phyloP scores from a whole-genome alignment of 1,284 basidiomycete genomes.

The Kalmanozyma brasiliensis region DNA sequence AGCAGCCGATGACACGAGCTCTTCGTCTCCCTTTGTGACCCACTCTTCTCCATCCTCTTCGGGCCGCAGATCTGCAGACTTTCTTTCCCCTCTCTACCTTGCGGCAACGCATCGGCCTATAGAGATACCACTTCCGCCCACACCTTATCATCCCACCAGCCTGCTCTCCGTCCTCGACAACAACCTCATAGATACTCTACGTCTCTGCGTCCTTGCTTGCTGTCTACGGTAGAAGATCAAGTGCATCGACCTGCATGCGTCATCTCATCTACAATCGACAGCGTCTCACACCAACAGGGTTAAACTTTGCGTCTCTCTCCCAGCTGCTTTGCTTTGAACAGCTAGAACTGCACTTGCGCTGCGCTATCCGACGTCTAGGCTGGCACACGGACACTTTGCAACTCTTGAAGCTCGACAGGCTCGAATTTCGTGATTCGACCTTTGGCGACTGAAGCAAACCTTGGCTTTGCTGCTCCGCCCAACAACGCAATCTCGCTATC shows the following conservation, averaged over 20 bases:
- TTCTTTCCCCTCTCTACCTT: neutral
- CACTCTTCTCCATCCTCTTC: neutral
- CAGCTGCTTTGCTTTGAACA: neutral
- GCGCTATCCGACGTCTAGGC: conserved; percentile 9
- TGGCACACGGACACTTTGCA: neutral
- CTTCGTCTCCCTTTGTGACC: neutral
- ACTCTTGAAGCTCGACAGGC: conserved; percentile 1
- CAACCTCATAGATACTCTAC: neutral
- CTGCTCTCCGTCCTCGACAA: neutral
- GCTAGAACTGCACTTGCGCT: neutral
- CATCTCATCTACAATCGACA: neutral
- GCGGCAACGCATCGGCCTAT: no score
- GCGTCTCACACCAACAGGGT: neutral
- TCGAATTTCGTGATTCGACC: conserved; percentile 9
- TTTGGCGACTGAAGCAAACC: conserved; percentile 12
- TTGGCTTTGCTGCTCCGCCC: conserved; percentile 1
- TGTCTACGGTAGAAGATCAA: no score
- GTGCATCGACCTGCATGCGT: neutral
- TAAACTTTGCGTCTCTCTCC: neutral
- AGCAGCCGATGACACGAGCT: conserved; percentile 4
- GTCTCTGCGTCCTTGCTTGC: no score
- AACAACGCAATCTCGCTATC: conserved; percentile 4
- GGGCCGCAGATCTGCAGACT: no score
- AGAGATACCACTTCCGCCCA: neutral
- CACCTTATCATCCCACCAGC: neutral